phyloP scores from a whole-genome alignment of 805 yeast genomes.

The Torulaspora quercuum region DNA sequence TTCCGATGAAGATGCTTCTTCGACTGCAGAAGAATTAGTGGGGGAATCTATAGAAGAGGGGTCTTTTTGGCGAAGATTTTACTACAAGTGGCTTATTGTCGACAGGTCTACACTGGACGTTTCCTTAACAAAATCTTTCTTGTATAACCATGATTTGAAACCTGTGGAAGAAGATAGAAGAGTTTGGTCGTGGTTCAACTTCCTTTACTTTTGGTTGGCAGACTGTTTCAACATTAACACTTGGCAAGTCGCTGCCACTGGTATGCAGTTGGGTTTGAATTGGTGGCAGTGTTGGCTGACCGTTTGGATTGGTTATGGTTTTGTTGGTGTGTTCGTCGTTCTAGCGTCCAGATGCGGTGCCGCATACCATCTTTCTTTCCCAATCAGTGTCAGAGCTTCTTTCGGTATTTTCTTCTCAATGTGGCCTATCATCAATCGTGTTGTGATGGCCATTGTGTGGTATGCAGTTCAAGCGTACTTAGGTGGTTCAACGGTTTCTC shows the following conservation, averaged over 20 bases:
- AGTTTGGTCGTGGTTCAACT: slow-evolving; percentile 84
- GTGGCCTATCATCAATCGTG: slow-evolving; percentile 88
- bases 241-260: slow-evolving; percentile 88
- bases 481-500: slow-evolving; percentile 76
- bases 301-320: slow-evolving; percentile 78
- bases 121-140: slow-evolving; percentile 57
- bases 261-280: slow-evolving; percentile 68
- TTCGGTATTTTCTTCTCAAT: slow-evolving; percentile 84
- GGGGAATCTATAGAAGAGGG: slow-evolving; percentile 10
- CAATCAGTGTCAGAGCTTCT: slow-evolving; percentile 74
- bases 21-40: slow-evolving; percentile 7
- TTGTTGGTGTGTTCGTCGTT: slow-evolving; percentile 67
- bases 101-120: slow-evolving; percentile 39
- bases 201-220: slow-evolving; percentile 78
- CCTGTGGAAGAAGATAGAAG: slow-evolving; percentile 75
- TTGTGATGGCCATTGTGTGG: slow-evolving; percentile 85
- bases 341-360: slow-evolving; percentile 77
- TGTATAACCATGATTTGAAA: slow-evolving; percentile 69
- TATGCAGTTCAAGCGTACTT: slow-evolving; percentile 82
- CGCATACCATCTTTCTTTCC: slow-evolving; percentile 78
- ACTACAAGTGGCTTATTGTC: slow-evolving; percentile 26
- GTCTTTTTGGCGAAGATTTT: slow-evolving; percentile 24
- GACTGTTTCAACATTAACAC: slow-evolving; percentile 88
- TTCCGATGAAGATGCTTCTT: slow-evolving; percentile 8
- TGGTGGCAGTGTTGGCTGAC: slow-evolving; percentile 94